Base-by-base conservation (phyloP, 768 basidiomycete species). In the Cystobasidium tubakii region DNA sequence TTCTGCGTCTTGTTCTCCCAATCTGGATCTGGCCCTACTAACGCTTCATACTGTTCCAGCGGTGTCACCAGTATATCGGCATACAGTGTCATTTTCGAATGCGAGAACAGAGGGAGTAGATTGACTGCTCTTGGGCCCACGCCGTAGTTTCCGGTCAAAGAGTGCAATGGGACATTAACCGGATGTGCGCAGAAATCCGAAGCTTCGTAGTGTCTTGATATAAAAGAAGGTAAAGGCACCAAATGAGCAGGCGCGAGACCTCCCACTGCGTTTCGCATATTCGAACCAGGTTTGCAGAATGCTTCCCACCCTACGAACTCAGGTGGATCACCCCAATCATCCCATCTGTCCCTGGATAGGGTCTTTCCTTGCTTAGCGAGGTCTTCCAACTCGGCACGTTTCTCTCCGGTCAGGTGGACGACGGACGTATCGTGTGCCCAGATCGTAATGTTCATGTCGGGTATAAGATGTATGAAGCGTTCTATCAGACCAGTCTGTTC, bases 1-100 rank as follows among this genome's bases (percentile, higher is more conserved):
- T 82, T 76, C 63, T 80, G 66, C 23, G 84, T 83, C 25, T 81
- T 81, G 72, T 82, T 79, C 15, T 76, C 76, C 83, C 83, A 84
- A 13, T 54, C n/a, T 4, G 66, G 74, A 65, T 78, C 79, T 13
- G 53, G 62, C 0, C 74, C 77, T 12, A 78, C 77, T 12, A 66
- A 44, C n/a, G 66, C 46, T n/a, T 75, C 79, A 46, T 79, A 79
- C 50, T 80, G 78, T 64, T 80, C 78, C 54, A 75, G 71, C 25
- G 80, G 75, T 13, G 78, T 78, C 21, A 79, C 69, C 17, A 80
- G 78, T 53, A 81, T 75, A 73, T 81, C 80, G 10, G 70, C 29
- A 64, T 77, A 75, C 63, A 78, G 64, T 1, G 73, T 63, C 12
- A 73, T 67, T 15, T 76, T 71, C n/a, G 74, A 73, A 62, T 77